phyloP scores from a whole-genome alignment of 164 flowering plant genomes.

The Chimonanthus salicifolius region DNA sequence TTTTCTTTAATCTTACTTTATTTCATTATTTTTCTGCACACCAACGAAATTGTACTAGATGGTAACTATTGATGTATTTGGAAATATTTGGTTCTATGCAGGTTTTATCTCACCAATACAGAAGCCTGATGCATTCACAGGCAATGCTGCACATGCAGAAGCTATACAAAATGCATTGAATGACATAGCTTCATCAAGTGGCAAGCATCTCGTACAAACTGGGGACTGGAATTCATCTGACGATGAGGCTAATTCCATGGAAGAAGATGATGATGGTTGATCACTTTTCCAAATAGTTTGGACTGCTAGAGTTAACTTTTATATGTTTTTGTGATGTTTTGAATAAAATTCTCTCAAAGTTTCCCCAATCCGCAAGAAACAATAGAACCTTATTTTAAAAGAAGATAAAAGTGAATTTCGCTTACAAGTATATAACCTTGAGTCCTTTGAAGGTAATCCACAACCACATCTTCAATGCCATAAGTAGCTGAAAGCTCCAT shows the following conservation, averaged over 20 bases:
- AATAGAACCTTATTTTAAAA: too few relatives aligned
- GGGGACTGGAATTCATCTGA: slow-evolving; percentile 92
- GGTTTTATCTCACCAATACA: slow-evolving; percentile 65
- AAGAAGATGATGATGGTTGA: slow-evolving; percentile 64
- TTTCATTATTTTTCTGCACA: too few relatives aligned
- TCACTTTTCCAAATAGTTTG: background rate
- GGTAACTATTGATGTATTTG: background rate
- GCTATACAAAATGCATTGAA: slow-evolving; percentile 64
- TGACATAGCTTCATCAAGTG: slow-evolving; percentile 77
- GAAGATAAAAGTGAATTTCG: too few relatives aligned
- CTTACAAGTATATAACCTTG: too few relatives aligned
- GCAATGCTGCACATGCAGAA: slow-evolving; percentile 55
- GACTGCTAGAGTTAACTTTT: background rate
- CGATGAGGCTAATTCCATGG: slow-evolving; percentile 86
- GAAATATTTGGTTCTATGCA: slow-evolving; percentile 17
- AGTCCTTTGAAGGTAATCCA: background rate
- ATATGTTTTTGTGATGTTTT: background rate
- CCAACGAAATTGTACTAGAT: background rate
- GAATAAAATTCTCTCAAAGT: background rate
- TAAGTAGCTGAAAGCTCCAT: background rate
- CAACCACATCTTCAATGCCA: background rate
- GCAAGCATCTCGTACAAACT: slow-evolving; percentile 17
- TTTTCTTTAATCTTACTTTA: background rate
- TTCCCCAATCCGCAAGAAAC: background rate
- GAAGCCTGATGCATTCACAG: slow-evolving; percentile 41